A percentile compares a stretch with the other conserved stretches of the same genome.
phyloP scores from a whole-genome alignment of 371 early-diverging fungal species.

The Mucor indicus region DNA sequence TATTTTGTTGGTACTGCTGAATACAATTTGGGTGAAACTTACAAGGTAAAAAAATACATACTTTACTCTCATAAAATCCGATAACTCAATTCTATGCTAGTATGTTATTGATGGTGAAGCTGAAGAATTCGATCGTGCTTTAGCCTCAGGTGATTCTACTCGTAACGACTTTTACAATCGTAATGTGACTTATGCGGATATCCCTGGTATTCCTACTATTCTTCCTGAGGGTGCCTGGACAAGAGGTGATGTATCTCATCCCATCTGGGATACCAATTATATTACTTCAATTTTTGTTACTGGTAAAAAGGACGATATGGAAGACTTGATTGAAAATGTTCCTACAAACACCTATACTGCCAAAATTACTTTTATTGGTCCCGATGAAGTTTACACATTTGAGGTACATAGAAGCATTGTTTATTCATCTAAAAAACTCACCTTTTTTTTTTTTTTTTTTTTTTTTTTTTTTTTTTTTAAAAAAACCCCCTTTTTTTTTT shows the following conservation, averaged over 20 bases:
- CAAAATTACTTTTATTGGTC: conserved; percentile 36
- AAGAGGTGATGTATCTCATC: conserved; percentile 32
- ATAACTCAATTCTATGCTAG: conserved; percentile 7
- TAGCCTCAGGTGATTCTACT: conserved; percentile 39
- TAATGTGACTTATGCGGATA: conserved; percentile 47
- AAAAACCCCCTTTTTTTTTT: background rate
- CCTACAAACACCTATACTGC: conserved; percentile 14
- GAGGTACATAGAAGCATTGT: conserved; percentile 14
- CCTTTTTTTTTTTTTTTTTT: background rate
- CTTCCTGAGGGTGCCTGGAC: conserved; percentile 35
- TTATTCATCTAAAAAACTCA: too few species aligned
- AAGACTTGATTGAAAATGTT: conserved; percentile 25
- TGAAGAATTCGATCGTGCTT: conserved; percentile 45
- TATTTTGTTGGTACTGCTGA: conserved; percentile 48
- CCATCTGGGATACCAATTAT: conserved; percentile 54
- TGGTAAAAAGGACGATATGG: conserved; percentile 25
- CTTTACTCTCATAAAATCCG: background rate
- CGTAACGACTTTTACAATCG: conserved; percentile 51
- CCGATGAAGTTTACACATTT: conserved; percentile 27
- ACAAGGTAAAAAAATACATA: conserved; percentile 35
- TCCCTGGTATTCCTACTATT: conserved; percentile 52
- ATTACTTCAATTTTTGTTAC: conserved; percentile 50
- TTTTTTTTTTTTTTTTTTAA: conserved; percentile 7
- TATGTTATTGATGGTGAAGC: conserved; percentile 45
- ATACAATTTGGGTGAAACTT: conserved; percentile 29